Evolutionary conservation across 2,329 filamentous ascomycete species (phyloP).

Genomic region (Geosmithia morbida): DNA sequence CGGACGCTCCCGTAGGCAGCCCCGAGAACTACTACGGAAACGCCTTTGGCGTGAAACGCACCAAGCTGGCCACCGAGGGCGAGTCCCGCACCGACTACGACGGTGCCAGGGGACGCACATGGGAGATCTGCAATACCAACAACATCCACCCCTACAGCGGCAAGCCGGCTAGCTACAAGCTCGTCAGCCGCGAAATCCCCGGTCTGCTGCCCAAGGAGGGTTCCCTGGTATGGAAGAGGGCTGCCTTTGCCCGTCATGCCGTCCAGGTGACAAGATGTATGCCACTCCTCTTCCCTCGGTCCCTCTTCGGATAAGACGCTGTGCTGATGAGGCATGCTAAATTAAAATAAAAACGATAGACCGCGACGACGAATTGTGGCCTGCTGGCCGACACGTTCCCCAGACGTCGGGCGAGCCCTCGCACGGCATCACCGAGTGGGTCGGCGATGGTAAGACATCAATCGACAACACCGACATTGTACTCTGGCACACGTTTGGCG

Average conservation of each 20-base stretch:
- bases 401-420: conserved; percentile 74
- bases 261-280: conserved; percentile 83
- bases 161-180: conserved; percentile 77
- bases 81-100: conserved; percentile 69
- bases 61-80: conserved; percentile 56
- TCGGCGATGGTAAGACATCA: conserved; percentile 50
- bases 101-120: conserved; percentile 63
- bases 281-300: conserved; percentile 11
- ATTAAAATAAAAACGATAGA: no score
- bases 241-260: conserved; percentile 74
- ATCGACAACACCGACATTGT: conserved; percentile 79
- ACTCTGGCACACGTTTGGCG: conserved; percentile 88
- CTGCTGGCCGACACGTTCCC: conserved; percentile 74
- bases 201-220: conserved; percentile 65
- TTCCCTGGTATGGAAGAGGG: conserved; percentile 76
- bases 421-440: conserved; percentile 48
- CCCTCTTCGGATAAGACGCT: neutral
- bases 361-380: conserved; percentile 67
- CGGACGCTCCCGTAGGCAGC: conserved; percentile 63
- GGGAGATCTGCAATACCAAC: conserved; percentile 80
- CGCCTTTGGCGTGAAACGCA: conserved; percentile 76
- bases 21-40: conserved; percentile 80
- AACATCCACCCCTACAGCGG: conserved; percentile 76
- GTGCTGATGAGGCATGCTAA: no score
- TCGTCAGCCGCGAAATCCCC: conserved; percentile 76